phyloP scores from a whole-genome alignment of 148 eudicot genomes.

The Fagopyrum tataricum region DNA sequence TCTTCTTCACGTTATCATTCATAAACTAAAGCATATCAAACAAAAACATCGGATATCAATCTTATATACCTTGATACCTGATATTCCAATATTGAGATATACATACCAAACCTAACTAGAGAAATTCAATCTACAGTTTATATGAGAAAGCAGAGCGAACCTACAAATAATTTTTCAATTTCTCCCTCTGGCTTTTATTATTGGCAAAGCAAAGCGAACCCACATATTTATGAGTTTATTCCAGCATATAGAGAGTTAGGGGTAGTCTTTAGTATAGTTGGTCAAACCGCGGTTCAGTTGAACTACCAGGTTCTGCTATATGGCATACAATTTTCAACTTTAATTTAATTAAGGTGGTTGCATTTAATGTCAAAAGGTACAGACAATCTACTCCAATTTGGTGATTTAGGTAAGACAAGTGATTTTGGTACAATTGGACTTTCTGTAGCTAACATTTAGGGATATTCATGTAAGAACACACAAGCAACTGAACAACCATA shows the following conservation, averaged over 20 bases:
- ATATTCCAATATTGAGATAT: too few species aligned
- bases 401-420: not conserved
- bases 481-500: not conserved
- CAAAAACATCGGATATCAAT: too few species aligned
- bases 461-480: not conserved
- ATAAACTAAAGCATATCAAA: too few species aligned
- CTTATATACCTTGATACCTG: too few species aligned
- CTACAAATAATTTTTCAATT: too few species aligned
- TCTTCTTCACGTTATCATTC: too few species aligned
- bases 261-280: not conserved
- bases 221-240: not conserved
- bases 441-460: not conserved
- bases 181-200: not conserved
- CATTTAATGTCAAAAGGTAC: conserved; percentile 1
- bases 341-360: not conserved
- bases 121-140: too few species aligned
- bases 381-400: not conserved
- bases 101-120: too few species aligned
- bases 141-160: too few species aligned
- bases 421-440: not conserved
- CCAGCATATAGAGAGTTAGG: not conserved
- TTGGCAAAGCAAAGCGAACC: not conserved
- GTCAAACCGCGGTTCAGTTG: conserved; percentile 8
- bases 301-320: not conserved
- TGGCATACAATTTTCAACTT: not conserved